A percentile compares a stretch with the other conserved stretches of the same genome.
phyloP scores from a whole-genome alignment of 768 basidiomycete species.

The Termitomyces bulborhizus region DNA sequence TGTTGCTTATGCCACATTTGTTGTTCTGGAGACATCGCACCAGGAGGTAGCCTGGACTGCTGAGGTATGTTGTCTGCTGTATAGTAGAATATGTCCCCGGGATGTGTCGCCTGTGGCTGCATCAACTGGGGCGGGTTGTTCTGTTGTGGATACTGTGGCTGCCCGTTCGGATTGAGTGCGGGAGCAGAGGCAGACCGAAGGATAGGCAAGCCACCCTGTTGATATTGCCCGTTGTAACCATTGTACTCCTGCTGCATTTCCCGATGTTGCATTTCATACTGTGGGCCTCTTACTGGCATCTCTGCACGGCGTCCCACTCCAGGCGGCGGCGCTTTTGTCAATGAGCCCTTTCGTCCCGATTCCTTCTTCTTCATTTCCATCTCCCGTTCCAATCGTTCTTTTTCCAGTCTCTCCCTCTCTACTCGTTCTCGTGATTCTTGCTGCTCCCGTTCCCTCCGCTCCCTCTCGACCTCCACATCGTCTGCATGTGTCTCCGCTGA shows the following conservation, averaged over 20 bases:
- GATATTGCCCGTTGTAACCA: constrained; percentile 32
- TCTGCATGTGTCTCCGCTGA: constrained; percentile 26
- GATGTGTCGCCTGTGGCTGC: constrained; percentile 22
- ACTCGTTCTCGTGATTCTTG: constrained; percentile 37
- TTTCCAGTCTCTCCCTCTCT: constrained; percentile 35
- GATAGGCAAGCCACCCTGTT: constrained; percentile 21
- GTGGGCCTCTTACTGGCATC: constrained; percentile 81
- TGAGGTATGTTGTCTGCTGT: constrained; percentile 27
- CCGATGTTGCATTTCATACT: constrained; percentile 92
- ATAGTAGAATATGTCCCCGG: constrained; percentile 33
- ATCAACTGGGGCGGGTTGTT: constrained; percentile 16
- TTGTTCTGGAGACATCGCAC: constrained; percentile 53
- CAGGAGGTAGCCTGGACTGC: constrained; percentile 44
- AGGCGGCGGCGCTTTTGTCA: constrained; percentile 59
- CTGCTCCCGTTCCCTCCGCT: constrained; percentile 28
- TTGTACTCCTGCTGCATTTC: constrained; percentile 88
- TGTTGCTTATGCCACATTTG: constrained; percentile 19
- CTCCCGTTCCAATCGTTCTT: constrained; percentile 36
- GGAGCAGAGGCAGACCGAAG: constrained; percentile 20
- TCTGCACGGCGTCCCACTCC: constrained; percentile 64
- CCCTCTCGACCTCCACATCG: constrained; percentile 33
- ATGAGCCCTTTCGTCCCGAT: constrained; percentile 45
- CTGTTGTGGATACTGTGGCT: constrained; percentile 22
- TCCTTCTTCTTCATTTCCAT: constrained; percentile 54
- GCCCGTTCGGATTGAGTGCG: constrained; percentile 18